Conservation (phyloP, 2,329 filamentous ascomycete genomes). For the Sclerotinia spermophila region DNA sequence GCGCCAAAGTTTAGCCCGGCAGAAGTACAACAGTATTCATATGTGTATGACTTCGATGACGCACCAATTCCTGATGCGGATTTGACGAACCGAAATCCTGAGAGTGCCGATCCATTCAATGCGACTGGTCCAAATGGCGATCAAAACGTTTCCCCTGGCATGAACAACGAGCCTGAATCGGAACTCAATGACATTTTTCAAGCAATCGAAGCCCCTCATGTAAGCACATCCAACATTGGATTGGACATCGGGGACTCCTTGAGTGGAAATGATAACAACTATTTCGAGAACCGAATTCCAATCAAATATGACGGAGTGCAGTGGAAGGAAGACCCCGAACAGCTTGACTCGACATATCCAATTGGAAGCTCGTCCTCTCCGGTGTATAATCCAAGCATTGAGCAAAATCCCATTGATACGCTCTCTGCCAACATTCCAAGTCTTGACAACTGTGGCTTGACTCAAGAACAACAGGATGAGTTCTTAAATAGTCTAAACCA, state of each 20-base stretch:
- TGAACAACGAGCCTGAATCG: not conserved
- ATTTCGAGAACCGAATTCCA: not conserved
- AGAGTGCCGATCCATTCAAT: too few relatives aligned
- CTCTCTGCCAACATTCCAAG: accelerated
- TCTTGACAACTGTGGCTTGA: not conserved
- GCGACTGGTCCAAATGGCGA: not conserved
- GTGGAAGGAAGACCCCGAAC: not conserved
- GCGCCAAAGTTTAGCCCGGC: accelerated
- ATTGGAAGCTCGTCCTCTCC: not conserved
- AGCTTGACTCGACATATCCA: too few relatives aligned
- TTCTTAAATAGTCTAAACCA: not conserved
- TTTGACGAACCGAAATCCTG: not conserved
- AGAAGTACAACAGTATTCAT: not conserved
- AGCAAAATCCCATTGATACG: not conserved
- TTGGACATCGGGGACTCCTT: not conserved
- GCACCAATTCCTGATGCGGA: not conserved
- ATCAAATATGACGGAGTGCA: not conserved
- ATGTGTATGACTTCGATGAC: not conserved
- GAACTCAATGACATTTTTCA: not conserved
- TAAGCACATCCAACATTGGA: not conserved
- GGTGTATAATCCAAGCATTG: not conserved
- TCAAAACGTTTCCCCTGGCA: not conserved
- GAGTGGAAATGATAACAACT: not conserved
- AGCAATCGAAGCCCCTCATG: not conserved
- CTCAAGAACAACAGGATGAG: not conserved